phyloP scores from a whole-genome alignment of 306 rosid species.

The Prunus armeniaca region DNA sequence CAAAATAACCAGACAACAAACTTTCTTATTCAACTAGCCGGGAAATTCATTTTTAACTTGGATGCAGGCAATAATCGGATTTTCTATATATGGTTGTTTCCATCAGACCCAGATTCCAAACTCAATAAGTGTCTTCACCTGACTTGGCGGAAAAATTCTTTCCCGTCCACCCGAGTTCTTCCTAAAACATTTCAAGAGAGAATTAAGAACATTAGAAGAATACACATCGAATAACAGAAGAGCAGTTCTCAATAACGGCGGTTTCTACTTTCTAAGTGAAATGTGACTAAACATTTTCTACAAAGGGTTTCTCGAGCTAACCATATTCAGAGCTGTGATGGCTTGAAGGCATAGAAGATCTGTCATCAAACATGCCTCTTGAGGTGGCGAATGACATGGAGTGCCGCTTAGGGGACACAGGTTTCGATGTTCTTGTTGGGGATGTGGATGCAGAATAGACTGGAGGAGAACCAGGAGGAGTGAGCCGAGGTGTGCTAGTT shows the following conservation, averaged over 20 bases:
- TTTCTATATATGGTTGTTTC: neutral
- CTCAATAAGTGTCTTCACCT: slow-evolving; percentile 46
- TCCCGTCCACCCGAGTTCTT: slow-evolving; percentile 87
- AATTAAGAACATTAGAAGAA: neutral
- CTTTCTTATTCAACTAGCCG: neutral
- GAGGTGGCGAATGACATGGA: slow-evolving; percentile 66
- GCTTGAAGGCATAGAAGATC: slow-evolving; percentile 40
- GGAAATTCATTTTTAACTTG: no score
- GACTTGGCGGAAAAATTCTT: slow-evolving; percentile 96
- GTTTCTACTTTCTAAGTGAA: neutral
- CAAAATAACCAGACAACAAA: neutral
- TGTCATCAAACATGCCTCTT: slow-evolving; percentile 65
- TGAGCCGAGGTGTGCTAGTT: slow-evolving; percentile 65
- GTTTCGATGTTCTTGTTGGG: slow-evolving; percentile 72
- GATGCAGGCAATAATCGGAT: no score
- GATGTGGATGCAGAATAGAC: slow-evolving; percentile 63
- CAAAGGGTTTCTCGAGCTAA: slow-evolving; percentile 26
- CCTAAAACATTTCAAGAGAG: slow-evolving; percentile 37
- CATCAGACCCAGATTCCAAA: slow-evolving; percentile 10
- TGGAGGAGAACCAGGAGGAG: slow-evolving; percentile 83
- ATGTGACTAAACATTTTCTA: neutral
- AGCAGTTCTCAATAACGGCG: no score
- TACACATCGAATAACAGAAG: no score
- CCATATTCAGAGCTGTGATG: slow-evolving; percentile 55
- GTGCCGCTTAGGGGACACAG: slow-evolving; percentile 80